phyloP scores from a whole-genome alignment of 2,329 filamentous ascomycete species.

The Fusarium albidum region DNA sequence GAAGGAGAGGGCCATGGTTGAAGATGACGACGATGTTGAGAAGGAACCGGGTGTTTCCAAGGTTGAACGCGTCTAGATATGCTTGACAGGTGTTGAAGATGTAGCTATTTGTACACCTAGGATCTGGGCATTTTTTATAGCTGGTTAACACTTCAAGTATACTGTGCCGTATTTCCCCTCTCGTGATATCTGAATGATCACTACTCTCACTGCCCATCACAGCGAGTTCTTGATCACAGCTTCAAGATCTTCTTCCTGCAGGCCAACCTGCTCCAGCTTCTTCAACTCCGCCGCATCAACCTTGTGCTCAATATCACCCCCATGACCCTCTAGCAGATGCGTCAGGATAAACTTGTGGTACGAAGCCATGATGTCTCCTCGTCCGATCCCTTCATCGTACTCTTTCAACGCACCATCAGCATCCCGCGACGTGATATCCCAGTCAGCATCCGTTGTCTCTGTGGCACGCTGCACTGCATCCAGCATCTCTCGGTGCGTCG shows the following conservation, averaged over 20 bases:
- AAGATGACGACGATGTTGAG: constrained; percentile 7
- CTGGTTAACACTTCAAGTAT: too few relatives aligned
- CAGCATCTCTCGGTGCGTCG: constrained; percentile 16
- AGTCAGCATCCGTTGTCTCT: constrained; percentile 10
- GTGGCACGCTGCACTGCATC: constrained; percentile 9
- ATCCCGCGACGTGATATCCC: constrained; percentile 6
- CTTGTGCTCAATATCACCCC: constrained; percentile 15
- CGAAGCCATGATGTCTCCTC: not conserved
- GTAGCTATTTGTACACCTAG: too few relatives aligned
- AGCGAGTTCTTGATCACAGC: not conserved
- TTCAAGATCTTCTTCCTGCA: constrained; percentile 5
- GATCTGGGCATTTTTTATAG: too few relatives aligned
- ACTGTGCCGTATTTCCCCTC: too few relatives aligned
- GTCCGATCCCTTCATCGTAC: constrained; percentile 7
- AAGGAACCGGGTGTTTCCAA: constrained; percentile 12
- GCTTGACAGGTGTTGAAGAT: too few relatives aligned
- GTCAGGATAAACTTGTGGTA: constrained; percentile 24
- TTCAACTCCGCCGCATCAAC: not conserved
- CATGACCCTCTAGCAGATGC: constrained; percentile 8
- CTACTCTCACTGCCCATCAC: too few relatives aligned
- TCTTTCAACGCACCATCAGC: constrained; percentile 2
- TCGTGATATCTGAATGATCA: too few relatives aligned
- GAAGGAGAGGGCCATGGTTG: constrained; percentile 12
- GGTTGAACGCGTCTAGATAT: constrained; percentile 14
- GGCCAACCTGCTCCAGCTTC: constrained; percentile 8